Base-by-base conservation (phyloP, 2,329 filamentous ascomycete species). In the Alternaria hordeiaustralica region DNA sequence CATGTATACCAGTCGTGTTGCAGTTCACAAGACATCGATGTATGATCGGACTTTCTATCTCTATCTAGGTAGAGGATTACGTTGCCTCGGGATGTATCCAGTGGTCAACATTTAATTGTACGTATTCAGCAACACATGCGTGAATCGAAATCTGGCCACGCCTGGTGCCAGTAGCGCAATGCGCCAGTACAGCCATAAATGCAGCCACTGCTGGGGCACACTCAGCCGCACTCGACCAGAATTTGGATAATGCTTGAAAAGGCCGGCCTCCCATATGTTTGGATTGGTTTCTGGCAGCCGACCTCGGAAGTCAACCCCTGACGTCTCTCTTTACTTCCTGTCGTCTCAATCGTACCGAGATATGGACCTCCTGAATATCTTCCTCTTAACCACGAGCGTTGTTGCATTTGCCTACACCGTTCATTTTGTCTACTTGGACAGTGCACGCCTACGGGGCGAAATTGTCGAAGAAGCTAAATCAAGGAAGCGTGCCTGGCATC, bases 371-470 rank as follows among this genome's bases (percentile, higher is more conserved):
- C 36, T 41, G 9, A 41, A 6, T 3, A 41, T 11, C 9, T 41
- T 41, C n/a, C 36, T 41, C n/a, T 0, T 41, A 2, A 1, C n/a
- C 1, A 18, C 15, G 0, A 41, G 36, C 36, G n/a, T 41, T 18
- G 0, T 0, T 18, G 36, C 36, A 11, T 18, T 41, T 3, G 8
- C 0, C 36, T 41, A 41, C 36, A 18, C 36, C 0, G 0, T 41
- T 41, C 15, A 41, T 0, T 0, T 41, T 0, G 15, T 41, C 0
- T 41, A 41, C 9, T 1, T 41, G 36, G n/a, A 41, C n/a, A 18
- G 0, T 0, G 3, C 3, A 41, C 36, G 36, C n/a, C n/a, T n/a
- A 18, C 15, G 1, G 1, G 2, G 5, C 36, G 36, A 2, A 3
- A 18, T 3, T 2, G 0, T 41, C 0, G 8, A 4, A 41, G 36